These are phyloP conservation scores for Pythium insidiosum DNA, from an alignment of 352 stramenopile genomes.

Conservation along the genomic window DNA sequence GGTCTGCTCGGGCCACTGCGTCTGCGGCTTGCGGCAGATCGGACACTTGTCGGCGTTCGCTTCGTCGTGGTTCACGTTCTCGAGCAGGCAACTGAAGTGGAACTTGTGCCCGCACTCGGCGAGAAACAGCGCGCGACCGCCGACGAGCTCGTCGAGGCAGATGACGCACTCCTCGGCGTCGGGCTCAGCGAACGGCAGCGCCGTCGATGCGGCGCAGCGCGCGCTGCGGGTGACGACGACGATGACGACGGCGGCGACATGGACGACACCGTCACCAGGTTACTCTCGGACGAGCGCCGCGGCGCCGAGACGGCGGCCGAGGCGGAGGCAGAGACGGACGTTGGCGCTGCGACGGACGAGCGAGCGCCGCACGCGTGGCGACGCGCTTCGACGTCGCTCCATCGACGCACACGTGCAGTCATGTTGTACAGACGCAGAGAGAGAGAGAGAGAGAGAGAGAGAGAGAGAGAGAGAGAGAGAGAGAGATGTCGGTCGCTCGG, in stretches of 20 bases:
- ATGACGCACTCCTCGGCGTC: slow-evolving; percentile 68
- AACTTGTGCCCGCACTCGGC: slow-evolving; percentile 83
- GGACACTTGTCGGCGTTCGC: slow-evolving; percentile 84
- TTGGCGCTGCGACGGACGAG: no score
- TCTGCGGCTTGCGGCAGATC: slow-evolving; percentile 81
- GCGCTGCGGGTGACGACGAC: slow-evolving; percentile 3
- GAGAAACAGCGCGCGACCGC: slow-evolving; percentile 69
- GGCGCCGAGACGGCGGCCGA: not conserved
- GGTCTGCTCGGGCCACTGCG: slow-evolving; percentile 80
- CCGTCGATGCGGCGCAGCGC: not conserved
- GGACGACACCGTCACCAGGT: slow-evolving; percentile 15
- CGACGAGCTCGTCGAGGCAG: slow-evolving; percentile 65
- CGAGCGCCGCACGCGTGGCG: slow-evolving; percentile 12
- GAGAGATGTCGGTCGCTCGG: no score
- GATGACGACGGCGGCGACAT: no score
- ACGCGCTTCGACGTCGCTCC: slow-evolving; percentile 58
- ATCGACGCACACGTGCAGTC: slow-evolving; percentile 44
- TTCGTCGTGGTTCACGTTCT: slow-evolving; percentile 88
- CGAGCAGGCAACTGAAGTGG: slow-evolving; percentile 79
- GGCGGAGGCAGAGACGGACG: no score
- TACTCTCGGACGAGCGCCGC: slow-evolving; percentile 13
- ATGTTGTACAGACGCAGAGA: slow-evolving; percentile 2
- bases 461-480: no score
- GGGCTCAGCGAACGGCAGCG: slow-evolving; percentile 4
- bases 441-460: no score